Conservation (phyloP, 1,284 basidiomycete species). For the Cryptococcus amylolentus region DNA sequence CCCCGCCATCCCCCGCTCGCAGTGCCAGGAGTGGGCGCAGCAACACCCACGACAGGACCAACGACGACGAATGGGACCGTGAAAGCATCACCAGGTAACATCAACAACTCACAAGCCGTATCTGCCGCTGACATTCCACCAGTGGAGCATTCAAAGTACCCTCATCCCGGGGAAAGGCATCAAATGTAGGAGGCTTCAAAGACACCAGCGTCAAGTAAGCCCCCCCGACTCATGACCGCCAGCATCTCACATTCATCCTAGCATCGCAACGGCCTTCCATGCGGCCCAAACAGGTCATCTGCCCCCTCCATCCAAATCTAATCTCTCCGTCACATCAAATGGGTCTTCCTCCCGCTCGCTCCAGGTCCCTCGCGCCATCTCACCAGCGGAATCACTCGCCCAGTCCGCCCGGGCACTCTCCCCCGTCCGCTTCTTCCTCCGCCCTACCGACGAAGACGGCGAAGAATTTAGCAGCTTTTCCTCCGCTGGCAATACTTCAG, state of each 20-base stretch:
- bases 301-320: not conserved
- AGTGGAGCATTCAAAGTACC: constrained; percentile 25
- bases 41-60: constrained; percentile 5
- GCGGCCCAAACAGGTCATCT: constrained; percentile 26
- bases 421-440: constrained; percentile 38
- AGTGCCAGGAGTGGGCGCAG: constrained; percentile 24
- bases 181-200: constrained; percentile 21
- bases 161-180: constrained; percentile 6
- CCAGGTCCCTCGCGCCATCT: constrained; percentile 2
- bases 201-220: constrained; percentile 44
- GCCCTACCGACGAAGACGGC: constrained; percentile 18
- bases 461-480: constrained; percentile 30
- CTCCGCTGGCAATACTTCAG: constrained; percentile 14
- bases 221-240: not conserved
- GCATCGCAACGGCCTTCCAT: constrained; percentile 36
- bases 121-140: not conserved
- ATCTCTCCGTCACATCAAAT: constrained; percentile 8
- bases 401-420: constrained; percentile 29
- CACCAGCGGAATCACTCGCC: constrained; percentile 24
- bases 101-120: not conserved
- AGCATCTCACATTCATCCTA: constrained; percentile 1
- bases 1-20: constrained; percentile 26
- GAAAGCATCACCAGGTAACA: constrained; percentile 29
- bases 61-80: constrained; percentile 30
- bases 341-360: not conserved